Base-by-base conservation (phyloP, 2,329 filamentous ascomycete species). In the Trichoderma atroviride region DNA sequence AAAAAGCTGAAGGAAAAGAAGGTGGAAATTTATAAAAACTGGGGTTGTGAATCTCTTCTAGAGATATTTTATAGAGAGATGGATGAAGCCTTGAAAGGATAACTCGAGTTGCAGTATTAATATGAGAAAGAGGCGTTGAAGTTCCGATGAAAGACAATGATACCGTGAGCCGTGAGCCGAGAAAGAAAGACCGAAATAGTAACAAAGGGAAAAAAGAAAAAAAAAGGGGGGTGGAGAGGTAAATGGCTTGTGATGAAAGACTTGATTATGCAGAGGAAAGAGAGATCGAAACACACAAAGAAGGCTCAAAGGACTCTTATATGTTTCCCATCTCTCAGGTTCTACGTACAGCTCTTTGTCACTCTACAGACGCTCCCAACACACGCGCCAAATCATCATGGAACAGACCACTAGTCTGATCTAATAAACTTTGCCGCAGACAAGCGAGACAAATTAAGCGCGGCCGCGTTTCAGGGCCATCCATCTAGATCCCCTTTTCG, bases 1-100 rank as follows among this genome's bases (percentile, higher is more conserved):
- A 71, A 72, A 68, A 73, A 71, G 5, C 5, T 11, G 37, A 6
- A 14, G 33, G 33, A 62, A 65, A 71, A 52, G 27, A 27, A 67
- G 31, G 16, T 1, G 22, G 11, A 4, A 22, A 4, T 50, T 43
- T n/a, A n/a, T 3, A n/a, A 43, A 6, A 50, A 4, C n/a, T 50
- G 40, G 7, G 19, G 16, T 9, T 24, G 9, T 13, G 6, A 3
- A 13, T 50, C n/a, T 24, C n/a, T 50, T 24, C 47, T 22, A 50
- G 22, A 13, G 47, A 24, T 13, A 27, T 19, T 13, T 24, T 24
- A 5, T 24, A 24, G 47, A 50, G n/a, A 24, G 40, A 19, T n/a
- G 16, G 19, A 13, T 13, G n/a, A 24, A 13, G 47, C 47, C n/a
- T 50, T 50, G 47, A 24, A 22, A 13, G 24, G 47, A 50, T 50